These are phyloP conservation scores for Obelidium mucronatum DNA, from an alignment of 192 early-diverging fungal genomes.

Conservation along the genomic window DNA sequence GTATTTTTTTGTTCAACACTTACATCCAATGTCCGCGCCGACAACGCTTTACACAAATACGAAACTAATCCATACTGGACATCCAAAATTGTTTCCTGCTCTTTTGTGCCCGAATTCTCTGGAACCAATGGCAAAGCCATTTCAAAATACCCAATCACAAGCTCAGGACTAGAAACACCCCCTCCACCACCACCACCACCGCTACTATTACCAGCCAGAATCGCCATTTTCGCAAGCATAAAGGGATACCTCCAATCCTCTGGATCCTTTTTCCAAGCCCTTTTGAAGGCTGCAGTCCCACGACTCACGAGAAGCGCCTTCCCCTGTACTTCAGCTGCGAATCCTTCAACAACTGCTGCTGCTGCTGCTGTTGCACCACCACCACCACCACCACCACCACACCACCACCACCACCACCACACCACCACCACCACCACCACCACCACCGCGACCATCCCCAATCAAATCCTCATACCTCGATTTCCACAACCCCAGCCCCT, in stretches of 20 bases:
- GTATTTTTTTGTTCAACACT: no score
- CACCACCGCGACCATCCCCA: no score
- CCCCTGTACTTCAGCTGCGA: background rate
- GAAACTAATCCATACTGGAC: conserved; percentile 66
- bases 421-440: no score
- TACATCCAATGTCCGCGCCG: conserved; percentile 57
- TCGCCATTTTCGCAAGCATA: conserved; percentile 43
- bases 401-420: no score
- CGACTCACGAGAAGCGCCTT: background rate
- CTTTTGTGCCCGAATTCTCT: conserved; percentile 46
- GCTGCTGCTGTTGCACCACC: background rate
- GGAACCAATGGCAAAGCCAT: conserved; percentile 40
- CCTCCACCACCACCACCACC: no score
- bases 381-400: no score
- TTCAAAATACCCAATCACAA: conserved; percentile 15
- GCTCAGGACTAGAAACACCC: conserved; percentile 14
- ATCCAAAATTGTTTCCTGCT: conserved; percentile 69
- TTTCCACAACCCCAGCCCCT: conserved; percentile 17
- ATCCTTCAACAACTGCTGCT: background rate
- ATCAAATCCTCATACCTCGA: background rate
- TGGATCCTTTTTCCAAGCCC: conserved; percentile 20
- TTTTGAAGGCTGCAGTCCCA: conserved; percentile 37
- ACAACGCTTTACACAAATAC: conserved; percentile 62
- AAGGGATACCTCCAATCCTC: conserved; percentile 44
- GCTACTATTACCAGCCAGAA: conserved; percentile 22